These are phyloP conservation scores for Globisporangium paroecandrum DNA, from an alignment of 352 stramenopile species.

Conservation along the genomic window DNA sequence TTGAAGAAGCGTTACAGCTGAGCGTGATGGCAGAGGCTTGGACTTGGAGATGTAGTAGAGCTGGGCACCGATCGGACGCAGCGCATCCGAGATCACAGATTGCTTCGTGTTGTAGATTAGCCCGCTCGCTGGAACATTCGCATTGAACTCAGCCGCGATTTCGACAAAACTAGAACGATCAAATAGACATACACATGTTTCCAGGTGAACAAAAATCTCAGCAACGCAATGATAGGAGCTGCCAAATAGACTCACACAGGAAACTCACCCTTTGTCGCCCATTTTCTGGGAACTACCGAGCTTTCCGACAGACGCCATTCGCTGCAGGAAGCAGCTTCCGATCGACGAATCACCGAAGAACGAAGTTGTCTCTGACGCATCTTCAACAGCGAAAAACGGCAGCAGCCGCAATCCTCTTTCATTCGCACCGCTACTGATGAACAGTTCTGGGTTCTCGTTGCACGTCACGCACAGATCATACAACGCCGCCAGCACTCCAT, in stretches of 20 bases:
- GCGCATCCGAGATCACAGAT: conserved; percentile 63
- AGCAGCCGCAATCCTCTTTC: conserved; percentile 65
- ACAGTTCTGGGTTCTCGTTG: conserved; percentile 66
- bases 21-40: conserved; percentile 57
- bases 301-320: conserved; percentile 68
- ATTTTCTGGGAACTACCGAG: conserved; percentile 45
- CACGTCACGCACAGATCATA: conserved; percentile 80
- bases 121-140: conserved; percentile 83
- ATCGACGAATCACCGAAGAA: conserved; percentile 84
- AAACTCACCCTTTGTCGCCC: conserved; percentile 59
- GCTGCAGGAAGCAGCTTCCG: conserved; percentile 73
- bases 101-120: conserved; percentile 85
- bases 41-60: conserved; percentile 73
- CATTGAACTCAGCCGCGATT: conserved; percentile 88
- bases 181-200: neutral
- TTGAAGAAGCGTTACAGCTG: conserved; percentile 74
- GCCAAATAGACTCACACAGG: neutral
- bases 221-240: neutral
- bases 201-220: neutral
- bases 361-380: conserved; percentile 57
- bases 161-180: conserved; percentile 55
- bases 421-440: conserved; percentile 67
- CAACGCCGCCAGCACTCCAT: conserved; percentile 69
- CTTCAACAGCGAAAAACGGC: conserved; percentile 70
- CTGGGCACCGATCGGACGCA: conserved; percentile 78